These are phyloP conservation scores for Didymella pomorum DNA, from an alignment of 2,329 filamentous ascomycete species.

Conservation along the genomic window DNA sequence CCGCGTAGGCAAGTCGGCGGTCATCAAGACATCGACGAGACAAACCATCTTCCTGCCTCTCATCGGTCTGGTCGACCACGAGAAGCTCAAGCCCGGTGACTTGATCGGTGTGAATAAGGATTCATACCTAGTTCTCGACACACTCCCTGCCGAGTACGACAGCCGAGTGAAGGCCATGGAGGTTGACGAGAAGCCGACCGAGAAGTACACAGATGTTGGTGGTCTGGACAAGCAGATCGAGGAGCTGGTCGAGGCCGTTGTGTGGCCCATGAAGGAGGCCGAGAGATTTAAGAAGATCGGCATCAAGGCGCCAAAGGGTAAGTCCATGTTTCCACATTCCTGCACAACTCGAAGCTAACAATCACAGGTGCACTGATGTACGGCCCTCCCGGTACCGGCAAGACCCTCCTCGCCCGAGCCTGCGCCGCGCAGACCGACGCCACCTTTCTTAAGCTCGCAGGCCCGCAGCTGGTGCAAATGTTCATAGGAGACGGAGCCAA, in stretches of 20 bases:
- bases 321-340: constrained; percentile 25
- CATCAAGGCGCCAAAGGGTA: constrained; percentile 99
- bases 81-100: constrained; percentile 93
- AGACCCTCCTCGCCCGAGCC: constrained; percentile 90
- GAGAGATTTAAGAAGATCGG: constrained; percentile 99
- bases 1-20: constrained; percentile 94
- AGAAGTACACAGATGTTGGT: constrained; percentile 98
- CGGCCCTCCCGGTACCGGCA: constrained; percentile 88
- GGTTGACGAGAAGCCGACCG: constrained; percentile 98
- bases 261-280: constrained; percentile 99
- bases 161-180: constrained; percentile 99
- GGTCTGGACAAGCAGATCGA: constrained; percentile 99
- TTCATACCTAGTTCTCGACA: constrained; percentile 96
- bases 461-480: constrained; percentile 98
- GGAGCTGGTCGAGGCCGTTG: constrained; percentile 96
- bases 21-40: constrained; percentile 98
- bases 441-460: constrained; percentile 97
- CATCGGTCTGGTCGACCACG: constrained; percentile 94
- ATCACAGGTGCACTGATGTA: constrained; percentile 89
- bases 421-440: constrained; percentile 98
- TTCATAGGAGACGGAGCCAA: constrained; percentile 99
- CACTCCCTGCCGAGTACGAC: constrained; percentile 95
- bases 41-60: constrained; percentile 98
- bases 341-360: constrained; percentile 16
- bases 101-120: constrained; percentile 99